Percentiles rank a stretch among this genome's conserved stretches.
These are phyloP conservation scores for Fusarium tjaetaba DNA, from an alignment of 2,329 filamentous ascomycete species.

Conservation along the genomic window DNA sequence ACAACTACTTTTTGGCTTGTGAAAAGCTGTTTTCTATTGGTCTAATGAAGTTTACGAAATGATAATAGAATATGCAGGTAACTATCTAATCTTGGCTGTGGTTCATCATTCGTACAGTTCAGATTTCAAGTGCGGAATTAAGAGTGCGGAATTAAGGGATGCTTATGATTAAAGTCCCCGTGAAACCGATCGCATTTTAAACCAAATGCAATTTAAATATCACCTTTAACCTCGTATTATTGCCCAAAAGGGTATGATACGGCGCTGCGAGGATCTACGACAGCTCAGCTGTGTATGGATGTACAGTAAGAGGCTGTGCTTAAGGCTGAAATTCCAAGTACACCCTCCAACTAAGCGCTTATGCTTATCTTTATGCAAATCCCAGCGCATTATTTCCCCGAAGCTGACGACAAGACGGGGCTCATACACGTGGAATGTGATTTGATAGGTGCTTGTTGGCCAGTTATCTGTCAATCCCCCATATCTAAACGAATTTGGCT, in stretches of 20 bases:
- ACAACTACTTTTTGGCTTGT: background rate
- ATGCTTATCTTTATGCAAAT: conserved; percentile 1
- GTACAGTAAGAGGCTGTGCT: conserved; percentile 10
- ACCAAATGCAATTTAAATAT: background rate
- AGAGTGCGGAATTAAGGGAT: background rate
- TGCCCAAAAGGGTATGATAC: background rate
- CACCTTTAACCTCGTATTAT: background rate
- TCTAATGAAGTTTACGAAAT: rapidly evolving
- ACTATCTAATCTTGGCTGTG: background rate
- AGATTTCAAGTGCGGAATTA: background rate
- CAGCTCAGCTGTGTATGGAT: conserved; percentile 1
- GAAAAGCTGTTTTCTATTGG: rapidly evolving
- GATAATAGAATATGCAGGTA: background rate
- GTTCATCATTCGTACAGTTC: background rate
- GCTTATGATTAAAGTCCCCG: background rate
- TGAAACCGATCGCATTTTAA: background rate
- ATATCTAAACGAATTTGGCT: background rate
- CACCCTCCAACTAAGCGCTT: background rate
- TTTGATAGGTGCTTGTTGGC: background rate
- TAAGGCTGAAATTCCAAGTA: conserved; percentile 1
- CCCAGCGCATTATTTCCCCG: background rate
- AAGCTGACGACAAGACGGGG: background rate
- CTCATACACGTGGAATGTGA: background rate
- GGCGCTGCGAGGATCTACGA: background rate
- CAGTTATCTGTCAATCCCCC: background rate